Percentiles rank a stretch among this genome's conserved stretches.
phyloP scores from a whole-genome alignment of 2,329 filamentous ascomycete genomes.

The Trichoderma breve region DNA sequence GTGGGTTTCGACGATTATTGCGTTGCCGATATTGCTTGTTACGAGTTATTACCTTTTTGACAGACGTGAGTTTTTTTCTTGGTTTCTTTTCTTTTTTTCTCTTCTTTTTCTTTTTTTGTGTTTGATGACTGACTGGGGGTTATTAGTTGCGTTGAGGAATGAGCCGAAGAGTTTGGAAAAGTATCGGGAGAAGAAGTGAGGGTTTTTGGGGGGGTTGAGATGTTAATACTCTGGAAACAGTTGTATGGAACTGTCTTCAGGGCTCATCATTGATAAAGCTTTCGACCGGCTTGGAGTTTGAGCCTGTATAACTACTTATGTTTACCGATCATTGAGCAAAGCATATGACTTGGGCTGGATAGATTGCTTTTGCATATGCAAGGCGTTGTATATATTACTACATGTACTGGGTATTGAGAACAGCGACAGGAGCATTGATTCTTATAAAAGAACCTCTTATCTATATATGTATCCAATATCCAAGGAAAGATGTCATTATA shows the following conservation, averaged over 20 bases:
- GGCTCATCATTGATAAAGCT: not conserved
- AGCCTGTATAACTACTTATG: no score
- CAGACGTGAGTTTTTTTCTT: conserved; percentile 39
- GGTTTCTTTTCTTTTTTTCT: not conserved
- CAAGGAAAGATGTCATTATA: not conserved
- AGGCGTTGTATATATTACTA: not conserved
- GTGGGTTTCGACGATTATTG: conserved; percentile 49
- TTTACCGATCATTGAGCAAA: no score
- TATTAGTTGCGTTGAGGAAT: conserved; percentile 34
- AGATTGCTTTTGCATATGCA: not conserved
- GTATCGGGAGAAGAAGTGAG: not conserved
- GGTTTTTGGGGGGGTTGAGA: not conserved
- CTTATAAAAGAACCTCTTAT: not conserved
- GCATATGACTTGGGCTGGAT: not conserved
- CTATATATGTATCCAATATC: not conserved
- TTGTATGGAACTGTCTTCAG: not conserved
- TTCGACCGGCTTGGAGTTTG: not conserved
- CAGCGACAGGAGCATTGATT: not conserved
- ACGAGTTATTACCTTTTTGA: conserved; percentile 56
- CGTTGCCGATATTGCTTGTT: conserved; percentile 53
- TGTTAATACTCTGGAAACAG: no score
- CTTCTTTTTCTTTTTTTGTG: no score
- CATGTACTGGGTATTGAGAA: not conserved
- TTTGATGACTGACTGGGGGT: not conserved
- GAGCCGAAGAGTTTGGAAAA: conserved; percentile 30